Evolutionary conservation across 768 basidiomycete genomes (phyloP), one percentile per base, ranked within the genome.

Genomic region (Boletus sp.): DNA sequence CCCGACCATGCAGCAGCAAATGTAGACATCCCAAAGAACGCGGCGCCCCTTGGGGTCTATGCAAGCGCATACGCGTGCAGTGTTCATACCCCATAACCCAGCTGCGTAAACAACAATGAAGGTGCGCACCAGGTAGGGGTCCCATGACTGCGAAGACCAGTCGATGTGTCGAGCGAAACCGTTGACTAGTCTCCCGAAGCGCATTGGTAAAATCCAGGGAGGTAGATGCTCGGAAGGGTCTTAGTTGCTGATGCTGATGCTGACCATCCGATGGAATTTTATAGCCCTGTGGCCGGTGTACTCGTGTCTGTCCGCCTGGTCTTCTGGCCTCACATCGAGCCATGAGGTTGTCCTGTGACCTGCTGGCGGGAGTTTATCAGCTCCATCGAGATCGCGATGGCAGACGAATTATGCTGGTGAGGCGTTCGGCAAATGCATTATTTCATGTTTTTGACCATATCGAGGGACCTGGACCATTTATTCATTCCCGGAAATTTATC

Each of bases 1-100:
- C 42, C 68, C 61, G 74, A 72, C 73, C 66, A 74, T 69, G 64
- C 60, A 64, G 55, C 56, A 65, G 67, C 61, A 62, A 41, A 54
- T 59, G 62, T 35, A 43, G 34, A 46, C 70, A 67, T 56, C 56
- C 9, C 46, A 47, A 47, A 54, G 52, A 52, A 38, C 65, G 60
- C 67, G 60, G 41, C 53, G 53, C 33, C 56, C 64, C 37, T 23
- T 21, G 41, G 29, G 52, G 47, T 25, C 46, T 21, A 43, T 19
- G 25, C 51, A 33, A 47, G 43, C 50, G 21, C 25, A 34, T 35
- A 35, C 15, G 30, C 5, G 35, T 43, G 41, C 8, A 35, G 29
- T 21, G 40, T 6, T 51, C 38, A 17, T 39, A 53, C 48, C 59
- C 62, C 64, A 53, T 33, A 62, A 52, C 64, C 64, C 64, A 58